phyloP scores from a whole-genome alignment of 768 basidiomycete species.

The Termitomyces sp. region DNA sequence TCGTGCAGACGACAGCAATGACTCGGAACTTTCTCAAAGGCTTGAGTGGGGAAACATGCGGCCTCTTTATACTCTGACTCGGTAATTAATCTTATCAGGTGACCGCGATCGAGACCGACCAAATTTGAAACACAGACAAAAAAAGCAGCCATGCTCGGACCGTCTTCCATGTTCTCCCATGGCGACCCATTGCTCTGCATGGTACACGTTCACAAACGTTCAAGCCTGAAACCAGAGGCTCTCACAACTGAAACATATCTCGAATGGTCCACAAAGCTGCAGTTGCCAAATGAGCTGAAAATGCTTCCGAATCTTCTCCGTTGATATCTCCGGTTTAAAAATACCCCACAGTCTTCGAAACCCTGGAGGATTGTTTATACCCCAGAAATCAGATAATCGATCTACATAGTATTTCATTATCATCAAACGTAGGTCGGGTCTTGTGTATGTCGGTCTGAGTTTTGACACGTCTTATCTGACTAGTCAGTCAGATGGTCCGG shows the following conservation, averaged over 20 bases:
- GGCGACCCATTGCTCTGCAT: neutral
- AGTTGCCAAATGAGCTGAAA: neutral
- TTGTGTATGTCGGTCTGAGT: no score
- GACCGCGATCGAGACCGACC: conserved; percentile 13
- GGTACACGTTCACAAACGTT: neutral
- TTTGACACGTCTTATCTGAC: no score
- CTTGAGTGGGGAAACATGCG: conserved; percentile 13
- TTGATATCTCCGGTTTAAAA: neutral
- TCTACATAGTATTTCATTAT: neutral
- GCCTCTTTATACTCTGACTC: conserved; percentile 10
- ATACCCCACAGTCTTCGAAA: neutral
- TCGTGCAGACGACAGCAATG: conserved; percentile 13
- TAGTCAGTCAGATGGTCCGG: neutral
- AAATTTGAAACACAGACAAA: neutral
- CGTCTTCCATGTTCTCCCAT: neutral
- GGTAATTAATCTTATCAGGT: conserved; percentile 10
- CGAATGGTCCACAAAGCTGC: no score
- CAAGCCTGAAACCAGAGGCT: neutral
- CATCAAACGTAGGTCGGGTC: no score
- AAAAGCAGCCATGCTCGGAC: neutral
- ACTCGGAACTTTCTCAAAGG: conserved; percentile 13
- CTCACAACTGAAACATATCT: neutral
- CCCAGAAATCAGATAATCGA: neutral
- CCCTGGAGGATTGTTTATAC: neutral
- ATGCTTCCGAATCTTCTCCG: neutral